Conservation (phyloP, 352 stramenopile species). For the Elongisporangium prolatum region DNA sequence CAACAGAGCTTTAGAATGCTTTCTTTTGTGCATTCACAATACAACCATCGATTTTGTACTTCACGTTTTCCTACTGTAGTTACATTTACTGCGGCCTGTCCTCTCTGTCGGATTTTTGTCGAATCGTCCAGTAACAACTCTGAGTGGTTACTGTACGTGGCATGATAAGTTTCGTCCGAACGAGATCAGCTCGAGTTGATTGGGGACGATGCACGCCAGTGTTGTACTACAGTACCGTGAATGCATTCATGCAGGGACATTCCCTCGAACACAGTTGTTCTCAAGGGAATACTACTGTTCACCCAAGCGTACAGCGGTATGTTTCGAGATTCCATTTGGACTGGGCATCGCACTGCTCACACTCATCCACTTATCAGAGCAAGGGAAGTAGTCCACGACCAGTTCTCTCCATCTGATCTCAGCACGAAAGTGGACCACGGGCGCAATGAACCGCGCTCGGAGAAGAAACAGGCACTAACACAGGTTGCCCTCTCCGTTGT, state of each 20-base stretch:
- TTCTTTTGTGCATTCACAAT: neutral
- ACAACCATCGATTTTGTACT: neutral
- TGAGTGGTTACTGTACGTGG: too few species aligned
- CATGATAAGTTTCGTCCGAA: neutral
- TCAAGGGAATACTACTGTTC: neutral
- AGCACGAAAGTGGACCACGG: neutral
- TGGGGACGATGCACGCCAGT: neutral
- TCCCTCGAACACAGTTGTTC: neutral
- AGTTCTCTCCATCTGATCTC: neutral
- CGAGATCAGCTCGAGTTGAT: neutral
- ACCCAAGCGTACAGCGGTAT: neutral
- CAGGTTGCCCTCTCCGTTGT: neutral
- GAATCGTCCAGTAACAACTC: too few species aligned
- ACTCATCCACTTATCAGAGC: neutral
- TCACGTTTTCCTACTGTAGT: too few species aligned
- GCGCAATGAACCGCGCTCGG: neutral
- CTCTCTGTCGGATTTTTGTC: too few species aligned
- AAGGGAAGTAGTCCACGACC: neutral
- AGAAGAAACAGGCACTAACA: neutral
- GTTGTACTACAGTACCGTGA: neutral
- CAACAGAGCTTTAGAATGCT: neutral
- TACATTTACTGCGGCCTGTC: too few species aligned
- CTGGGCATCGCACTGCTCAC: neutral
- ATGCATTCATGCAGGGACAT: neutral
- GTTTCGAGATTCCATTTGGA: neutral